Evolutionary conservation across 2,329 filamentous ascomycete species (phyloP).

Genomic region (Clarireedia paspali): DNA sequence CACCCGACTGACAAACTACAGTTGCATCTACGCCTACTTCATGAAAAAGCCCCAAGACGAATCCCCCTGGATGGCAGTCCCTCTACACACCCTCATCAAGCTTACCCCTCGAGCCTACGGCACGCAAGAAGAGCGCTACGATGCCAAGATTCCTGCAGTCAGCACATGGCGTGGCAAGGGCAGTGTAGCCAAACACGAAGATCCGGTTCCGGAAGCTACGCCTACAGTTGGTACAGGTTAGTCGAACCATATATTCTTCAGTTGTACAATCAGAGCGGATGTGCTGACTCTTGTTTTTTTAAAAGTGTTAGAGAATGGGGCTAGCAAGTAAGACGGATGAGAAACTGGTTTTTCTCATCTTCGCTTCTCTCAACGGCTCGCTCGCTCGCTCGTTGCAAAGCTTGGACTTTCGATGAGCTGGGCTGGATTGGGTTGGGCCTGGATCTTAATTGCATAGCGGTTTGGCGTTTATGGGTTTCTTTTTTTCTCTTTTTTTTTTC

Average conservation of each 20-base stretch:
- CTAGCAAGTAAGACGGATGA: too few relatives aligned
- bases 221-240: neutral
- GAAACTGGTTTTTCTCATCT: neutral
- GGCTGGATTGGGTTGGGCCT: too few relatives aligned
- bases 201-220: slow-evolving; percentile 14
- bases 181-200: slow-evolving; percentile 79
- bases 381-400: too few relatives aligned
- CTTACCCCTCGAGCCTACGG: slow-evolving; percentile 90
- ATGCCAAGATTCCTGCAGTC: slow-evolving; percentile 89
- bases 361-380: neutral
- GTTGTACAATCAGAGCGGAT: too few relatives aligned
- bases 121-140: slow-evolving; percentile 80
- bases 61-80: slow-evolving; percentile 98
- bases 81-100: slow-evolving; percentile 92
- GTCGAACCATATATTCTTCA: too few relatives aligned
- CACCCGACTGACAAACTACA: neutral
- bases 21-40: slow-evolving; percentile 98
- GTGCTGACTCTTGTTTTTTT: too few relatives aligned
- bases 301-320: neutral
- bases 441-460: too few relatives aligned
- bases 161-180: slow-evolving; percentile 96
- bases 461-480: too few relatives aligned
- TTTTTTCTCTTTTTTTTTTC: too few relatives aligned
- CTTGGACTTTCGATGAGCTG: too few relatives aligned
- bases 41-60: slow-evolving; percentile 93